phyloP scores from a whole-genome alignment of 169 alveolate genomes.

The Amoebophrya sp. region DNA sequence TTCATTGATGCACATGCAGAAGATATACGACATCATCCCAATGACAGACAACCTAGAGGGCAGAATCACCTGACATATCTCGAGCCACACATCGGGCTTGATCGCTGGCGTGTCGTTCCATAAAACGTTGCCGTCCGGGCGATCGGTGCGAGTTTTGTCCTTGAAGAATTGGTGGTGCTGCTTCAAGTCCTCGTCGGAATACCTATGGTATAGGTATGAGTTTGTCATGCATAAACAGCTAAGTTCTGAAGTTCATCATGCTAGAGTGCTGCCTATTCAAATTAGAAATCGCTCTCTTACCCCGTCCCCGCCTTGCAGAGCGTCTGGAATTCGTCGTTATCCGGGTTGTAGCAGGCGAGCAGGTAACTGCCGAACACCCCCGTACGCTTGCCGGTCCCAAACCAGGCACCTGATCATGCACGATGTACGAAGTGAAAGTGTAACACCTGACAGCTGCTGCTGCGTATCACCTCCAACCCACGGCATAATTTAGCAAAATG shows the following conservation, averaged over 20 bases:
- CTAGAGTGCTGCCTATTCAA: neutral
- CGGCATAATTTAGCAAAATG: too few relatives aligned
- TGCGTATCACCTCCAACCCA: too few relatives aligned
- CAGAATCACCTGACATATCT: constrained; percentile 49
- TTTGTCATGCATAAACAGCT: neutral
- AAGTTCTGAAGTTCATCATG: neutral
- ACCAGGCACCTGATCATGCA: neutral
- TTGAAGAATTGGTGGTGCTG: constrained; percentile 42
- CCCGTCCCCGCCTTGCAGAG: constrained; percentile 96
- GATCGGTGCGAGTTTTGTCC: neutral
- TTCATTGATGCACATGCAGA: neutral
- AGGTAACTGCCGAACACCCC: constrained; percentile 96
- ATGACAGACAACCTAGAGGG: too few relatives aligned
- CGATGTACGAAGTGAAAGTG: too few relatives aligned
- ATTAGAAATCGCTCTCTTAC: constrained; percentile 77
- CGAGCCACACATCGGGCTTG: constrained; percentile 73
- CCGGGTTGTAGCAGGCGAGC: constrained; percentile 85
- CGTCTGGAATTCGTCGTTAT: constrained; percentile 87
- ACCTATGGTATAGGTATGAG: neutral
- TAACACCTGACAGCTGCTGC: too few relatives aligned
- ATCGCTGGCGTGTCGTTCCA: constrained; percentile 47
- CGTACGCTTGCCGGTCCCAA: constrained; percentile 77
- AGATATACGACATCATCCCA: too few relatives aligned
- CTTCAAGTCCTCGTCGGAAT: constrained; percentile 13
- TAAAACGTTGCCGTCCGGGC: neutral